Conservation (phyloP, 352 stramenopile species). For the Globisporangium paroecandrum region DNA sequence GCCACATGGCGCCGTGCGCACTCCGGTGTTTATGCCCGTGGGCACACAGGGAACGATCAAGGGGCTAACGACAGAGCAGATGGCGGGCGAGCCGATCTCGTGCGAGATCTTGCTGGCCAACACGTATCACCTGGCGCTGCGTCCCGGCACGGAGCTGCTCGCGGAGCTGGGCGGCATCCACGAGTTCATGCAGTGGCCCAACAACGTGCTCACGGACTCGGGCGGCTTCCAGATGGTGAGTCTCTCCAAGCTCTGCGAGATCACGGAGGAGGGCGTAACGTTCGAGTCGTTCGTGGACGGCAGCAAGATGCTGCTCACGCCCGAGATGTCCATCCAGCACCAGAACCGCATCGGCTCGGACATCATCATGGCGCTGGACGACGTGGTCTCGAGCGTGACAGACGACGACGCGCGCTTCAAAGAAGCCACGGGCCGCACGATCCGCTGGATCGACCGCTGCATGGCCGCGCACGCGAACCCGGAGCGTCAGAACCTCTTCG, state of each 20-base stretch:
- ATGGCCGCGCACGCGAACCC: constrained; percentile 84
- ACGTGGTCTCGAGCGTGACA: constrained; percentile 92
- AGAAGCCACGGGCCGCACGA: constrained; percentile 90
- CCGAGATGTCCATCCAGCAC: constrained; percentile 89
- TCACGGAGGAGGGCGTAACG: constrained; percentile 81
- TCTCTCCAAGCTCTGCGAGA: constrained; percentile 92
- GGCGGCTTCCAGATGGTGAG: constrained; percentile 99
- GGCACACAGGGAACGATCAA: constrained; percentile 97
- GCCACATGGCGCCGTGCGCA: constrained; percentile 85
- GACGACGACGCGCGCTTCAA: constrained; percentile 87
- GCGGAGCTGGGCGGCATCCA: constrained; percentile 90
- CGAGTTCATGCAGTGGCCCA: constrained; percentile 94
- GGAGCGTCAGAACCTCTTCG: constrained; percentile 94
- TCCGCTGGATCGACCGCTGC: constrained; percentile 96
- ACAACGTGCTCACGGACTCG: constrained; percentile 95
- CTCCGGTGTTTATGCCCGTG: constrained; percentile 97
- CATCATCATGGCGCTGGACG: constrained; percentile 98
- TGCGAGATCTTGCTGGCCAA: constrained; percentile 95
- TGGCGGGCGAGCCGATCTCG: constrained; percentile 59
- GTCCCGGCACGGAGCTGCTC: constrained; percentile 89
- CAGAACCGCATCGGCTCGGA: constrained; percentile 97
- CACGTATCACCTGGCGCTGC: constrained; percentile 96
- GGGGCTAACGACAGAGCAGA: constrained; percentile 81
- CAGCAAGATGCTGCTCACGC: constrained; percentile 90
- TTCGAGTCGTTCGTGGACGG: constrained; percentile 89